These are phyloP conservation scores for Auriscalpium orientale DNA, from an alignment of 768 basidiomycete genomes.

Conservation along the genomic window DNA sequence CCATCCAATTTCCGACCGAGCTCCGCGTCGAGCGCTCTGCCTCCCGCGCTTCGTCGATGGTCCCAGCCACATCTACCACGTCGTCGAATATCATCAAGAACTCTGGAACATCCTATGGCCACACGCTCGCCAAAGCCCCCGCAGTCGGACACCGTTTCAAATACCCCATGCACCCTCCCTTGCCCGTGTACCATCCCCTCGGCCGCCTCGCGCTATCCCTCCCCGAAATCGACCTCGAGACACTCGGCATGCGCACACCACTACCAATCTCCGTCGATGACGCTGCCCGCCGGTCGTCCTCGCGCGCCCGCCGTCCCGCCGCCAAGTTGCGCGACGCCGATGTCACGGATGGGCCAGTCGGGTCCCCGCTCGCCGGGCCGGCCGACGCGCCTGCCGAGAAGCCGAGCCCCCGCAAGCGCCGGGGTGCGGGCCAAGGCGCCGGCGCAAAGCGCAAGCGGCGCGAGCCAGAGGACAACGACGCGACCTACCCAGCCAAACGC, in stretches of 20 bases:
- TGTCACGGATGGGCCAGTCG: conserved; percentile 1
- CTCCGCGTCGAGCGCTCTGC: conserved; percentile 14
- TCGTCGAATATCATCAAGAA: not conserved
- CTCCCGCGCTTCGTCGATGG: not conserved
- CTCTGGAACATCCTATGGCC: not conserved
- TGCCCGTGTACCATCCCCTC: conserved; percentile 15
- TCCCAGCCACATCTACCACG: not conserved
- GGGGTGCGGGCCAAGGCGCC: conserved; percentile 7
- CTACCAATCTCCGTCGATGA: conserved; percentile 2
- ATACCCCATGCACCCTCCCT: conserved; percentile 10
- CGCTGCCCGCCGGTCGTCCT: not conserved
- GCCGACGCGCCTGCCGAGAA: conserved; percentile 6
- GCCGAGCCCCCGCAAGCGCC: conserved; percentile 15
- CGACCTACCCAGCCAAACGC: conserved; percentile 16
- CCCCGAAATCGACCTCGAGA: conserved; percentile 11
- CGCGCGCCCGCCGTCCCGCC: conserved; percentile 12
- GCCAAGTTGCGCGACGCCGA: conserved; percentile 11
- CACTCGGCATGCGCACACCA: not conserved
- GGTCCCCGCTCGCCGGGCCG: conserved; percentile 4
- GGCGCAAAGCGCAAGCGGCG: conserved; percentile 13
- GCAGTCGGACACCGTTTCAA: not conserved
- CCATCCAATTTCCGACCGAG: conserved; percentile 7
- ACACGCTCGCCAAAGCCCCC: not conserved
- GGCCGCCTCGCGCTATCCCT: conserved; percentile 13
- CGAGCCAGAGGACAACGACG: conserved; percentile 16